Percentiles rank a stretch among this genome's conserved stretches.
These are phyloP conservation scores for Chenopodium album DNA, from an alignment of 148 eudicot species.

Conservation along the genomic window DNA sequence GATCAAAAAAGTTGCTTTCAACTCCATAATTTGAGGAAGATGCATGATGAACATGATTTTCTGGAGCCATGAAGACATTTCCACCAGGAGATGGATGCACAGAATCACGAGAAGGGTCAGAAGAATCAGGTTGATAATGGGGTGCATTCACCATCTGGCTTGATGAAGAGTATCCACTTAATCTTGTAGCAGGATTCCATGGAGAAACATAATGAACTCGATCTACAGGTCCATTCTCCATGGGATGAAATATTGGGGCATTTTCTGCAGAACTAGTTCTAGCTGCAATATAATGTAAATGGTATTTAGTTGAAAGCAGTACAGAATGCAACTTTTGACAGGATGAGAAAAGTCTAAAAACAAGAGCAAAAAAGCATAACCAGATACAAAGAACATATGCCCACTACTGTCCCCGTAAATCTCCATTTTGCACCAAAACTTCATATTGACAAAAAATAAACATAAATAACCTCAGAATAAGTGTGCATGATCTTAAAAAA, in stretches of 20 bases:
- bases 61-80: constrained; percentile 41
- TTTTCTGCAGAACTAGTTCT: constrained; percentile 50
- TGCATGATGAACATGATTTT: constrained; percentile 55
- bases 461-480: background rate
- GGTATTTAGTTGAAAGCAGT: background rate
- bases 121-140: constrained; percentile 50
- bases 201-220: constrained; percentile 48
- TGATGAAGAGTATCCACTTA: constrained; percentile 46
- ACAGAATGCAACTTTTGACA: constrained; percentile 1
- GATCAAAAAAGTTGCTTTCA: constrained; percentile 55
- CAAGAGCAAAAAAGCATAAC: background rate
- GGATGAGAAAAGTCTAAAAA: constrained; percentile 1
- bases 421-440: background rate
- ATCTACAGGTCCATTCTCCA: constrained; percentile 49
- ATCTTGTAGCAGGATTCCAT: constrained; percentile 51
- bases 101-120: constrained; percentile 48
- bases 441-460: background rate
- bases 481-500: background rate
- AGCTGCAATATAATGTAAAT: constrained; percentile 36
- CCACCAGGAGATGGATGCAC: constrained; percentile 48
- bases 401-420: background rate
- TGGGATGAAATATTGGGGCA: constrained; percentile 48
- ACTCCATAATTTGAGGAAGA: constrained; percentile 60
- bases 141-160: constrained; percentile 47
- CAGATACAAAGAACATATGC: background rate